A percentile compares a stretch with the other conserved stretches of the same genome.
phyloP scores from a whole-genome alignment of 371 early-diverging fungal genomes.

The Circinella umbellata region DNA sequence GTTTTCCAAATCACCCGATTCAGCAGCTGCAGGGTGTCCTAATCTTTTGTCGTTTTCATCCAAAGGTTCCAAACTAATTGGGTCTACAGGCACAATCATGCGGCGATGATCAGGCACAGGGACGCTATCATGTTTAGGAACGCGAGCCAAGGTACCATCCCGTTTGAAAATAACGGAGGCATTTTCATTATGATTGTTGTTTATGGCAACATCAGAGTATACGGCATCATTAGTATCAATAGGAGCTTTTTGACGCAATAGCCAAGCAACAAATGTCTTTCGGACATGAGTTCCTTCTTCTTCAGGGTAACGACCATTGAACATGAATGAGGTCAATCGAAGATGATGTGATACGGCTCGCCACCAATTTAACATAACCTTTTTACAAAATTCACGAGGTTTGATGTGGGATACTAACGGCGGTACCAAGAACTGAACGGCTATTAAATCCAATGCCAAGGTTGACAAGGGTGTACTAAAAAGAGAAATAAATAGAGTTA shows the following conservation, averaged over 20 bases:
- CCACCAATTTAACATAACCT: slow-evolving; percentile 71
- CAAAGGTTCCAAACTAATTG: slow-evolving; percentile 60
- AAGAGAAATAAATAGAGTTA: not conserved
- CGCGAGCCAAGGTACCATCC: slow-evolving; percentile 69
- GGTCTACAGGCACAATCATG: slow-evolving; percentile 78
- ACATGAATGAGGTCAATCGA: slow-evolving; percentile 85
- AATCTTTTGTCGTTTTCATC: slow-evolving; percentile 62
- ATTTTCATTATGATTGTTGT: slow-evolving; percentile 25
- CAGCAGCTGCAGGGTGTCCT: slow-evolving; percentile 59
- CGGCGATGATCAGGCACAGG: slow-evolving; percentile 69
- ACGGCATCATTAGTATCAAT: slow-evolving; percentile 25
- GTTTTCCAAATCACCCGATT: slow-evolving; percentile 52
- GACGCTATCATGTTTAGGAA: slow-evolving; percentile 73
- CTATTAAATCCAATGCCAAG: slow-evolving; percentile 71
- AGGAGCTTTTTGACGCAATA: slow-evolving; percentile 34
- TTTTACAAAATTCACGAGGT: slow-evolving; percentile 57
- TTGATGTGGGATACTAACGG: slow-evolving; percentile 60
- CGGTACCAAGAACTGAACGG: slow-evolving; percentile 79
- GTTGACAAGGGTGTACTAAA: slow-evolving; percentile 34
- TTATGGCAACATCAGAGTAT: slow-evolving; percentile 38
- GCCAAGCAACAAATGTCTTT: slow-evolving; percentile 53
- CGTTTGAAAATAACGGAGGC: slow-evolving; percentile 62
- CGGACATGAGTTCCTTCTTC: slow-evolving; percentile 69
- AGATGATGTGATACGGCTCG: slow-evolving; percentile 61
- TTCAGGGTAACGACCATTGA: slow-evolving; percentile 69